Evolutionary conservation across 1,284 basidiomycete genomes (phyloP).

Genomic region (Heterobasidion parviporum): DNA sequence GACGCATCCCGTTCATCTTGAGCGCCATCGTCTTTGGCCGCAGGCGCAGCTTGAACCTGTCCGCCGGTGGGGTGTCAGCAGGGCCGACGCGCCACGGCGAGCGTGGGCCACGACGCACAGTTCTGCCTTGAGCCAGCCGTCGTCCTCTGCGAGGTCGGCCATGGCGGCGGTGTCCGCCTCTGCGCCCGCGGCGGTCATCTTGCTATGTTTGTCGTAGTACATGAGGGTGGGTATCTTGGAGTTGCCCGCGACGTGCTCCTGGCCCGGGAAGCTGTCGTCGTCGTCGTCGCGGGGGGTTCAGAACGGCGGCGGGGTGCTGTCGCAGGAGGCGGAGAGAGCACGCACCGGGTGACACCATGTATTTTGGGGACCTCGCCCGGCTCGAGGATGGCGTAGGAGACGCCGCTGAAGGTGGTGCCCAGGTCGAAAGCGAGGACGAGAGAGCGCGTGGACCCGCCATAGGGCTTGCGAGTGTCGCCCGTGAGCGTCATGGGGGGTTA

Average conservation of each 20-base stretch:
- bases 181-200: slow-evolving; percentile 62
- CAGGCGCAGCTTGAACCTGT: slow-evolving; percentile 70
- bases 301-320: not conserved
- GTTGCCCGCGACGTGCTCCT: slow-evolving; percentile 77
- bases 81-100: not conserved
- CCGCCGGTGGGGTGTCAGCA: not conserved
- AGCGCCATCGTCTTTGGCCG: slow-evolving; percentile 68
- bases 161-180: slow-evolving; percentile 59
- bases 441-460: slow-evolving; percentile 49
- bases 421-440: slow-evolving; percentile 70
- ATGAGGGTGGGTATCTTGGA: slow-evolving; percentile 72
- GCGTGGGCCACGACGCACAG: slow-evolving; percentile 35
- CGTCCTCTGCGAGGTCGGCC: slow-evolving; percentile 58
- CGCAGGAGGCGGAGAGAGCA: not conserved
- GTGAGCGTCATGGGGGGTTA: slow-evolving; percentile 21
- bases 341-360: slow-evolving; percentile 61
- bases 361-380: slow-evolving; percentile 69
- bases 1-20: slow-evolving; percentile 73
- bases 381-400: slow-evolving; percentile 70
- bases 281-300: not conserved
- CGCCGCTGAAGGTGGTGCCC: slow-evolving; percentile 69
- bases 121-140: slow-evolving; percentile 65
- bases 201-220: slow-evolving; percentile 58
- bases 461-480: slow-evolving; percentile 60
- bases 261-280: slow-evolving; percentile 57